Conservation (phyloP, 345 rosid species). For the Bretschneidera sinensis region DNA sequence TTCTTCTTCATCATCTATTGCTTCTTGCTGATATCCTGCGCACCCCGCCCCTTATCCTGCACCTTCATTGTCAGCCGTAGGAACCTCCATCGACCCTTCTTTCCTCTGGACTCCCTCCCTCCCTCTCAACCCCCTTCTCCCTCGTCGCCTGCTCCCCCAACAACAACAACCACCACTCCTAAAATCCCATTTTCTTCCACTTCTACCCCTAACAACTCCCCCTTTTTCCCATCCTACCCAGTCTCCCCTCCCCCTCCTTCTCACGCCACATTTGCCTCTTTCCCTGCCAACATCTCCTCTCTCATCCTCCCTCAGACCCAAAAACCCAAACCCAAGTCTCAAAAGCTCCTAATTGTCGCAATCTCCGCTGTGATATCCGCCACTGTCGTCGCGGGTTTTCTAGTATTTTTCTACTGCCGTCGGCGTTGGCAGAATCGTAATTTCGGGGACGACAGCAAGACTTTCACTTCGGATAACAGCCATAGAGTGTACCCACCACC, state of each 20-base stretch:
- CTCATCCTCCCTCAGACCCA: conserved; percentile 67
- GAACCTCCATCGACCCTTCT: conserved; percentile 69
- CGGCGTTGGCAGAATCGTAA: conserved; percentile 26
- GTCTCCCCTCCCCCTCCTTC: conserved; percentile 76
- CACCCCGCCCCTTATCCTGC: neutral
- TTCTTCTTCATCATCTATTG: conserved; percentile 17
- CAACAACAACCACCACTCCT: too few species aligned
- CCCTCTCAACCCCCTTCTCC: conserved; percentile 45
- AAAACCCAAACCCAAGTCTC: conserved; percentile 36
- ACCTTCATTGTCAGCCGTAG: conserved; percentile 41
- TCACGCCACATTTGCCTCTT: conserved; percentile 64
- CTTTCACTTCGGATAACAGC: conserved; percentile 34
- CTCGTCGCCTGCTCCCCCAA: conserved; percentile 30
- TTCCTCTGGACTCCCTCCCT: conserved; percentile 44
- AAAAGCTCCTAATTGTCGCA: conserved; percentile 44
- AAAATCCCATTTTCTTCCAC: conserved; percentile 52
- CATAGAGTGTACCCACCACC: conserved; percentile 32
- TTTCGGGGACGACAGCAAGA: conserved; percentile 40
- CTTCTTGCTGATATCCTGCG: conserved; percentile 22
- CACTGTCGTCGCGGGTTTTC: conserved; percentile 26
- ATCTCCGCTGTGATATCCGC: conserved; percentile 51
- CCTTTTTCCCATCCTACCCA: conserved; percentile 76
- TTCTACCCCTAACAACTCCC: conserved; percentile 45
- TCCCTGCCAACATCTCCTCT: conserved; percentile 91
- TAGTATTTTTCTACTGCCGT: conserved; percentile 42